These are phyloP conservation scores for Oropetium thomaeum DNA, from an alignment of 176 grass and related monocot genomes.

Conservation along the genomic window DNA sequence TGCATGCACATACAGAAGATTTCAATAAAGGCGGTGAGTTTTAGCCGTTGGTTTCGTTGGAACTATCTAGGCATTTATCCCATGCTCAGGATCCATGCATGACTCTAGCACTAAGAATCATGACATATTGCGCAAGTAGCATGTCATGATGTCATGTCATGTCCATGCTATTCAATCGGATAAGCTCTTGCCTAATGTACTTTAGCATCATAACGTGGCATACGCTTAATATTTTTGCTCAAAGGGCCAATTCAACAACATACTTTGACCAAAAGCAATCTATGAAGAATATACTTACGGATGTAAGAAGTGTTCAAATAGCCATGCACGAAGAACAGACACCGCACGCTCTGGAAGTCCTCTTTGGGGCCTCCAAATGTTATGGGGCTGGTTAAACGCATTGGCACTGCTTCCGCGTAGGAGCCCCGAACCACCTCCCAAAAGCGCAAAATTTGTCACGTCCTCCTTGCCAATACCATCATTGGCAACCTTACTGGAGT, in stretches of 20 bases:
- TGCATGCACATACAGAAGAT: slow-evolving; percentile 23
- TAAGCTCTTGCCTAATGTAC: slow-evolving; percentile 36
- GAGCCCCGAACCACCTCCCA: slow-evolving; percentile 37
- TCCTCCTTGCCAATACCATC: slow-evolving; percentile 56
- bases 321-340: slow-evolving; percentile 88
- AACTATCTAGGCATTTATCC: slow-evolving; percentile 36
- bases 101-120: slow-evolving; percentile 34
- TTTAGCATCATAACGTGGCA: slow-evolving; percentile 22
- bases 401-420: slow-evolving; percentile 41
- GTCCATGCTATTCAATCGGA: slow-evolving; percentile 16
- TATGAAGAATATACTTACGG: slow-evolving; percentile 60
- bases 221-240: neutral
- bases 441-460: slow-evolving; percentile 48
- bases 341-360: slow-evolving; percentile 95
- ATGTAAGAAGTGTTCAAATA: slow-evolving; percentile 96
- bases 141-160: slow-evolving; percentile 34
- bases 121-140: slow-evolving; percentile 11
- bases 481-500: slow-evolving; percentile 48
- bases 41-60: slow-evolving; percentile 5
- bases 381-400: slow-evolving; percentile 65
- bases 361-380: slow-evolving; percentile 89
- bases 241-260: slow-evolving; percentile 23
- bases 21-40: slow-evolving; percentile 23
- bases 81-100: slow-evolving; percentile 16
- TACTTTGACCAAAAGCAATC: neutral